Base-by-base conservation (phyloP, 192 early-diverging fungal species). In the Backusella circina region DNA sequence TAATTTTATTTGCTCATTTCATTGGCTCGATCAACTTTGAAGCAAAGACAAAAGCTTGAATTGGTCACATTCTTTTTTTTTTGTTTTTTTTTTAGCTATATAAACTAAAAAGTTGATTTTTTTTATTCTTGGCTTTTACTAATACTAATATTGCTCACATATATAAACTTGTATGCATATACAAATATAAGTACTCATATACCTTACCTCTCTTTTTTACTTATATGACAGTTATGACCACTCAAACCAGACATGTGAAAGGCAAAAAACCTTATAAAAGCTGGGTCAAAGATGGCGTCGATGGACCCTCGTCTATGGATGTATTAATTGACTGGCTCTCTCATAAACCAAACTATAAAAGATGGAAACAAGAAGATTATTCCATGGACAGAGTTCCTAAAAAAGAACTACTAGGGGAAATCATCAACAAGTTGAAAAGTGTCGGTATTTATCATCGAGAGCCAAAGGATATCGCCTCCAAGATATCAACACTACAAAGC, bases 201-300 rank as follows among this genome's bases (percentile, higher is more conserved):
- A 1, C 9, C 23, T 32, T 66, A 10, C 33, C 32, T 66, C 6
- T 66, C 10, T 66, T 1, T 36, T 21, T 16, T 47, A 47, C 44
- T 5, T 47, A 15, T 47, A 47, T 47, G 44, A 47, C 18, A 47
- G 44, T 47, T 47, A 47, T 47, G 44, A n/a, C 44, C 18, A 47
- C 44, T 47, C 44, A 47, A 47, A 47, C 44, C 4, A 47, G 44
- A 47, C 15, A 47, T 47, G 16, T 47, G 12, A 70, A 70, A 41
- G 12, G 68, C 30, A 72, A 72, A 32, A 72, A 72, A 7, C 71
- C 71, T 10, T 72, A 72, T 32, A 72, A 72, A 35, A 72, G 71
- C 30, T 72, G 71, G 71, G 26, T 72, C 26, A 72, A 72, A 64
- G 71, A 72, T 31, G 71, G 71, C 0, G 33, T 72, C 12, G 16